Percentiles rank a stretch among this genome's conserved stretches.
Conservation (phyloP, 2,329 filamentous ascomycete genomes). For the Fonsecaea erecta region DNA sequence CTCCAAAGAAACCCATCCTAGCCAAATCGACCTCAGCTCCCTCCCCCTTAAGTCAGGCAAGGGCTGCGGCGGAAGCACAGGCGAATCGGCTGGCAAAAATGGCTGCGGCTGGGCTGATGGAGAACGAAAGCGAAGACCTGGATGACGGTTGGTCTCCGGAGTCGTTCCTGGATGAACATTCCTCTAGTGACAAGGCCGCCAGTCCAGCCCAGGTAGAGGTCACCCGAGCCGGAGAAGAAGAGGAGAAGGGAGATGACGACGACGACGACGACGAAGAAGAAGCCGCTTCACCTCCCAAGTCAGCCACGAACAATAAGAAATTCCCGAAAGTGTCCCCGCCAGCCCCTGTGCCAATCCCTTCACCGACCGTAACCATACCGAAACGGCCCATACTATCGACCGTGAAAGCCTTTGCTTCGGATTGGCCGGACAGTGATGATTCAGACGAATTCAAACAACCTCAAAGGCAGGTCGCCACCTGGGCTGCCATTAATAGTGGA, state of each 20-base stretch:
- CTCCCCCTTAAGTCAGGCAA: neutral
- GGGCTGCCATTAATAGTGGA: slow-evolving; percentile 22
- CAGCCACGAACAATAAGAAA: neutral
- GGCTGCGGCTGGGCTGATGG: slow-evolving; percentile 41
- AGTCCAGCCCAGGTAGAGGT: neutral
- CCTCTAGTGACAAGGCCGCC: neutral
- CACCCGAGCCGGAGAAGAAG: neutral
- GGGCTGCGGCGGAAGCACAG: slow-evolving; percentile 35
- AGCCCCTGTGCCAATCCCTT: no score
- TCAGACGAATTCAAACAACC: slow-evolving; percentile 22
- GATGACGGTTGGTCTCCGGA: slow-evolving; percentile 32
- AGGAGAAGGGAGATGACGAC: neutral
- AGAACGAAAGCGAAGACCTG: slow-evolving; percentile 37
- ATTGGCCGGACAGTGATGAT: slow-evolving; percentile 35
- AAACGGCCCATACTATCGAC: neutral
- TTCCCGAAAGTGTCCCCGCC: neutral
- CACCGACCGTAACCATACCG: no score
- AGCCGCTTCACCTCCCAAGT: neutral
- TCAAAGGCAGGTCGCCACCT: neutral
- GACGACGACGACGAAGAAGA: neutral
- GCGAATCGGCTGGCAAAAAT: slow-evolving; percentile 44
- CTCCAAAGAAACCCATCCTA: slow-evolving; percentile 4
- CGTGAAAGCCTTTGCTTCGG: slow-evolving; percentile 29
- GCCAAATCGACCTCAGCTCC: slow-evolving; percentile 16
- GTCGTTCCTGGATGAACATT: slow-evolving; percentile 22